phyloP scores from a whole-genome alignment of 768 basidiomycete genomes.

The Termitomyces sp. region DNA sequence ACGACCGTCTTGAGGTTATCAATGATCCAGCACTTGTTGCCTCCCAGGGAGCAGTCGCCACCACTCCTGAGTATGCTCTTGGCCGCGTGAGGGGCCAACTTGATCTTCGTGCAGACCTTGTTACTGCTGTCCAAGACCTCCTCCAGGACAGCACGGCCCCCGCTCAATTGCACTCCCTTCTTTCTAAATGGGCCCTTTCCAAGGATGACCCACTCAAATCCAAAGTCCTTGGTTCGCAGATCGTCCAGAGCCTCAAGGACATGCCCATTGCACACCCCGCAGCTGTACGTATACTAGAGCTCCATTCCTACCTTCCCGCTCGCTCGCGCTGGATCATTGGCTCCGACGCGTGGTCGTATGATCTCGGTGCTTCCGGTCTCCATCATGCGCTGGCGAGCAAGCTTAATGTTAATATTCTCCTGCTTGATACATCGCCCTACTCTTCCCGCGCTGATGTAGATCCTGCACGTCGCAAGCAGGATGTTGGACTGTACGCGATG shows the following conservation, averaged over 20 bases:
- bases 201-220: constrained; percentile 70
- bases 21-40: constrained; percentile 77
- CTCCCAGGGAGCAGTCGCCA: constrained; percentile 68
- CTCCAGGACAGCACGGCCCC: constrained; percentile 46
- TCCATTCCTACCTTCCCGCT: constrained; percentile 57
- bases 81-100: constrained; percentile 84
- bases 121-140: constrained; percentile 57
- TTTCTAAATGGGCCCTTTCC: constrained; percentile 74
- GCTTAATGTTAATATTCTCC: constrained; percentile 90
- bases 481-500: constrained; percentile 97
- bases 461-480: constrained; percentile 82
- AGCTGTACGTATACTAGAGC: constrained; percentile 51
- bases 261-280: constrained; percentile 31
- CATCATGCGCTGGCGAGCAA: constrained; percentile 92
- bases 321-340: constrained; percentile 95
- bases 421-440: constrained; percentile 91
- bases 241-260: constrained; percentile 45
- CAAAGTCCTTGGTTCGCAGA: constrained; percentile 48
- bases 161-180: constrained; percentile 58
- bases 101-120: constrained; percentile 66
- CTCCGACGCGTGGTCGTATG: constrained; percentile 97
- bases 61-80: constrained; percentile 91
- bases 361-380: constrained; percentile 90
- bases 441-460: constrained; percentile 66
- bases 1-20: constrained; percentile 71